A percentile compares a stretch with the other conserved stretches of the same genome.
Conservation (phyloP, 23 red algal genomes). For the Gracilariopsis chorda region DNA sequence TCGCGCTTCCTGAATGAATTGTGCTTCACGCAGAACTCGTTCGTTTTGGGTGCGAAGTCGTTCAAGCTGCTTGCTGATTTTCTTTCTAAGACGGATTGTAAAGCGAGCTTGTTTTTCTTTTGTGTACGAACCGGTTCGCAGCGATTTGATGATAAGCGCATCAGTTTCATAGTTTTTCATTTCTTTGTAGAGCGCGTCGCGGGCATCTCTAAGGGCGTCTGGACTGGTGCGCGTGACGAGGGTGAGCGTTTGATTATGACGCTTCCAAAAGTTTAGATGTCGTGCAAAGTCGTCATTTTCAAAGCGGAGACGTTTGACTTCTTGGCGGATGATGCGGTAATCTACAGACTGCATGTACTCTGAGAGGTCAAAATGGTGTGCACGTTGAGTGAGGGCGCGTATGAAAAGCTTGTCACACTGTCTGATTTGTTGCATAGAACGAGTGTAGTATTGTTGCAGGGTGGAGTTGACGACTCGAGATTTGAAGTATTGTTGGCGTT, state of each 20-base stretch:
- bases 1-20: not conserved
- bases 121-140: not conserved
- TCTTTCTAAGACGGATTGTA: not conserved
- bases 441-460: not conserved
- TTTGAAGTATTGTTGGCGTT: not conserved
- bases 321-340: not conserved
- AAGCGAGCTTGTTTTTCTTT: slow-evolving; percentile 20
- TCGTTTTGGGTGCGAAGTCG: not conserved
- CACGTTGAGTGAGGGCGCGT: not conserved
- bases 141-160: not conserved
- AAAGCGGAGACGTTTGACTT: not conserved
- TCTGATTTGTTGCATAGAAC: not conserved
- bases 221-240: slow-evolving; percentile 4
- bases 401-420: not conserved
- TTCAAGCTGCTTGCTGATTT: not conserved
- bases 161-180: slow-evolving; percentile 6
- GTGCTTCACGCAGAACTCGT: not conserved
- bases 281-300: slow-evolving; percentile 13
- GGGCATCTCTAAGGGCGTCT: not conserved
- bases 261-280: not conserved
- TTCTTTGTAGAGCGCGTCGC: slow-evolving; percentile 6
- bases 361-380: not conserved
- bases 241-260: not conserved
- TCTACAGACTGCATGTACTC: not conserved
- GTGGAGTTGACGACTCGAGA: not conserved